Evolutionary conservation across 2,329 filamentous ascomycete genomes (phyloP), one percentile per base, ranked within the genome.

Genomic region (Aspergillus bombycis): DNA sequence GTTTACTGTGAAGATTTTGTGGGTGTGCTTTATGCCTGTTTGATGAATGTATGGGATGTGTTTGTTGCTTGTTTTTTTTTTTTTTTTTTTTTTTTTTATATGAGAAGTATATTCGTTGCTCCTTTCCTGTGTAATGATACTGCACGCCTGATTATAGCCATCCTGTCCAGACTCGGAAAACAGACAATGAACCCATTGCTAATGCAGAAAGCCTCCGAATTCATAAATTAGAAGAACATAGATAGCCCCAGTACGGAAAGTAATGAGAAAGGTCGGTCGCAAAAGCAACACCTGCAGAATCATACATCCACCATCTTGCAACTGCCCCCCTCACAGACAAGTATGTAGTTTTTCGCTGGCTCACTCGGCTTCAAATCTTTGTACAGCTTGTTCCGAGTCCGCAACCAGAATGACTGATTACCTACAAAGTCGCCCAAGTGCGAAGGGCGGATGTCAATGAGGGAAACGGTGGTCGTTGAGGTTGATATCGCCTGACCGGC

Each of bases 331-430:
- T 80, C 78, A 57, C 79, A 81, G 28, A 79, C 62, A 58, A 79
- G 66, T 38, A 81, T 54, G 60, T 78, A 74, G 60, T 80, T 79
- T 63, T 77, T 80, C 14, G 72, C 69, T 12, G 74, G 72, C 3
- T 73, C 68, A 1, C 68, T 64, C 0, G 74, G 68, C 58, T 74
- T 72, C n/a, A 81, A 54, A 21, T 80, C 75, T 64, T 74, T 76
- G 63, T 76, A 75, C 34, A 80, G 57, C 5, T 69, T 56, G 62
- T 80, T 81, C 41, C 78, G 75, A 34, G 65, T 68, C 58, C 74
- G 72, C 43, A 81, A 64, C 79, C 79, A 81, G 61, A 72, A 73
- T 10, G 78, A 78, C 41, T 73, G 70, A 48, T 75, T 76, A 1
- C 72, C 71, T 46, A 72, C 73, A 65, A 73, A 74, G 55, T 76